These are phyloP conservation scores for Coemansia sp. DNA, from an alignment of 192 early-diverging fungal species.

Conservation along the genomic window DNA sequence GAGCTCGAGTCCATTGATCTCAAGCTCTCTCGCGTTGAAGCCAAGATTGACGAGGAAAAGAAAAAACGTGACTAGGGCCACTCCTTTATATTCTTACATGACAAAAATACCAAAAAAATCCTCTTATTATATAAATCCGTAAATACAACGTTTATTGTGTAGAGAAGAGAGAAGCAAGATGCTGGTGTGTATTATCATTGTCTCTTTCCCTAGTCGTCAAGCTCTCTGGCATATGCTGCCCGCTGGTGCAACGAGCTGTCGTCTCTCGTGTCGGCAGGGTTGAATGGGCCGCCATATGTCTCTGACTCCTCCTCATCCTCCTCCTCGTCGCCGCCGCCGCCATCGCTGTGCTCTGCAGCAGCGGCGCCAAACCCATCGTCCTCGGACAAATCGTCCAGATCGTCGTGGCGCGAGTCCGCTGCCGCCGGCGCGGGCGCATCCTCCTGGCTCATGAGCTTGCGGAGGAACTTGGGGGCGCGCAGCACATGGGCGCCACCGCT, in stretches of 20 bases:
- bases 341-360: neutral
- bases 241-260: slow-evolving; percentile 11
- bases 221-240: neutral
- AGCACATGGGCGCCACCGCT: slow-evolving; percentile 47
- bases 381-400: neutral
- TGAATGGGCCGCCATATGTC: neutral
- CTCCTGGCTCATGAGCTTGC: slow-evolving; percentile 35
- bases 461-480: slow-evolving; percentile 32
- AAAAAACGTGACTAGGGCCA: neutral
- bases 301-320: neutral
- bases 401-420: slow-evolving; percentile 6
- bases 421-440: no score
- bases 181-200: neutral
- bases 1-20: slow-evolving; percentile 38
- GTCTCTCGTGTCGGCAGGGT: neutral
- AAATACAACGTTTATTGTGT: slow-evolving; percentile 13
- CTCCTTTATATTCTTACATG: neutral
- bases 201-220: neutral
- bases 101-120: no score
- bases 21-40: slow-evolving; percentile 38
- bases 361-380: neutral
- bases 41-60: slow-evolving; percentile 15
- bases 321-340: neutral
- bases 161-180: neutral
- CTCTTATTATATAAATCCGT: neutral